phyloP scores from a whole-genome alignment of 192 early-diverging fungal species.

The Coemansia sp. region DNA sequence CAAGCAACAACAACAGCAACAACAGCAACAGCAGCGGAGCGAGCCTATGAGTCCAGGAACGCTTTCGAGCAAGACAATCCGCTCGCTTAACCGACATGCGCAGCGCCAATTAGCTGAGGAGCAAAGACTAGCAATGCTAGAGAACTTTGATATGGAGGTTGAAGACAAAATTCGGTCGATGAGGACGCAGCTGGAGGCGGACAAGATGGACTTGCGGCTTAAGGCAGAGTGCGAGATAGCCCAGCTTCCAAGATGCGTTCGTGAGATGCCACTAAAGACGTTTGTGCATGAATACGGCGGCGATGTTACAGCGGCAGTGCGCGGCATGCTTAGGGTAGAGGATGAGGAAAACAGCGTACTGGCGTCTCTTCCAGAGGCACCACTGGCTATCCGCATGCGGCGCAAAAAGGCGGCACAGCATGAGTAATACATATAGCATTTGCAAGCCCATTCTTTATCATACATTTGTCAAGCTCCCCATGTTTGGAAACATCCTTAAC shows the following conservation, averaged over 20 bases:
- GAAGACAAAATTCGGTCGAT: conserved; percentile 53
- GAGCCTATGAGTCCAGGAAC: conserved; percentile 22
- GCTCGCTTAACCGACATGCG: conserved; percentile 21
- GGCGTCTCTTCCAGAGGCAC: conserved; percentile 32
- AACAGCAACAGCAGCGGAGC: conserved; percentile 3
- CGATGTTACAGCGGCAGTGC: conserved; percentile 41
- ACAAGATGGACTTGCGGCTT: conserved; percentile 41
- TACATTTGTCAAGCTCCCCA: not conserved
- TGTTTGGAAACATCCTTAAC: not conserved
- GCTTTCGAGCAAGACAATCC: conserved; percentile 16
- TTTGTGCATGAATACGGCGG: conserved; percentile 48
- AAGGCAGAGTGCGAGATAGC: conserved; percentile 53
- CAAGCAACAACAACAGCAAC: conserved; percentile 3
- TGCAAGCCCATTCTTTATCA: not conserved
- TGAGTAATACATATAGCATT: not conserved
- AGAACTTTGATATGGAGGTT: conserved; percentile 56
- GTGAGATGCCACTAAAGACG: conserved; percentile 43
- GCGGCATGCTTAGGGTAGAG: conserved; percentile 35
- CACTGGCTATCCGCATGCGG: conserved; percentile 38
- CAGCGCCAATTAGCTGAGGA: conserved; percentile 34
- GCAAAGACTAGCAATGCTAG: conserved; percentile 49
- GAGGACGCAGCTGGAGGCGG: conserved; percentile 44
- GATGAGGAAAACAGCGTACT: conserved; percentile 6
- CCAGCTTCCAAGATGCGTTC: conserved; percentile 47
- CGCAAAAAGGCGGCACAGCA: conserved; percentile 24